Percentiles rank a stretch among this genome's conserved stretches.
Evolutionary conservation across 2,329 filamentous ascomycete genomes (phyloP).

Genomic region (Nothophaeocryptopus gaeumannii): DNA sequence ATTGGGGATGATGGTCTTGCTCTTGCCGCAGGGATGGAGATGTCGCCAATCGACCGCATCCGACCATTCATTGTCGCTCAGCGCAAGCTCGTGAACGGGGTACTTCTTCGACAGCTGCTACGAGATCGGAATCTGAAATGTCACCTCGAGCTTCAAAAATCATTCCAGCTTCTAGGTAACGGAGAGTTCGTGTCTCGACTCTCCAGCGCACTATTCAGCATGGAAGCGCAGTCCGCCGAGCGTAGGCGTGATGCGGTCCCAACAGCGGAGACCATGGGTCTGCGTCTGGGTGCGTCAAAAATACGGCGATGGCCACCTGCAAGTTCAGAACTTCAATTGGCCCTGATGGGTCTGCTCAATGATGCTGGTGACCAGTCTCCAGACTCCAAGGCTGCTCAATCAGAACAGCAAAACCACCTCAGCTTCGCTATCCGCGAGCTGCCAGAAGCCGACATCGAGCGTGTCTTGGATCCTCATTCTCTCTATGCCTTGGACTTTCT

Average conservation of each 20-base stretch:
- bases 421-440: constrained; percentile 81
- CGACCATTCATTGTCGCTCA: constrained; percentile 68
- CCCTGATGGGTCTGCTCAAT: constrained; percentile 64
- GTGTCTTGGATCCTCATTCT: constrained; percentile 76
- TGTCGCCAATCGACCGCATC: constrained; percentile 20
- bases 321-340: constrained; percentile 86
- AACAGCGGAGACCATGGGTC: constrained; percentile 70
- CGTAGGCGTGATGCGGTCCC: constrained; percentile 66
- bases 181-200: constrained; percentile 78
- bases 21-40: no score
- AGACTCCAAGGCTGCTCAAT: not conserved
- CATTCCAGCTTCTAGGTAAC: constrained; percentile 81
- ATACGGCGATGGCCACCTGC: constrained; percentile 78
- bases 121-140: constrained; percentile 65
- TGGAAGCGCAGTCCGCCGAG: constrained; percentile 76
- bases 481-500: constrained; percentile 93
- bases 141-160: constrained; percentile 71
- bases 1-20: no score
- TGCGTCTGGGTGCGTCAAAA: constrained; percentile 75
- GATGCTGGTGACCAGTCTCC: not conserved
- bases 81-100: constrained; percentile 71
- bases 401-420: constrained; percentile 42
- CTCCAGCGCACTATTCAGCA: constrained; percentile 79
- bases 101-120: constrained; percentile 75
- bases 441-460: constrained; percentile 72